Conservation (phyloP, 352 stramenopile species). For the Peronospora tabacina region DNA sequence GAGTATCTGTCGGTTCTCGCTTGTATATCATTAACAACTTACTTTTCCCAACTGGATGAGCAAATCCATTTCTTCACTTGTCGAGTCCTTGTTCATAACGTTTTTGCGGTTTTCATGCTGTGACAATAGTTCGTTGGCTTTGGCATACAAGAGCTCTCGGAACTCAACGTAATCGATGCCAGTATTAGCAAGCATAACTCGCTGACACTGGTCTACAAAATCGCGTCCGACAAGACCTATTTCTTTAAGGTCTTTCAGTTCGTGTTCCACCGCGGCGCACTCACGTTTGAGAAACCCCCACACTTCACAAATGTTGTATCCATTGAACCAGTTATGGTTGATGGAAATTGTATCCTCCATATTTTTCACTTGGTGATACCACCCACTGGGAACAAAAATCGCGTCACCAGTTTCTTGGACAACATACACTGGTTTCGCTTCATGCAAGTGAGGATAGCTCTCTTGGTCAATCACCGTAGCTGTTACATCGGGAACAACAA, state of each 20-base stretch:
- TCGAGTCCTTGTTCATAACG: not conserved
- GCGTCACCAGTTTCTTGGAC: constrained; percentile 63
- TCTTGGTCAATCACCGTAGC: constrained; percentile 34
- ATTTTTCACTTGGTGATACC: constrained; percentile 94
- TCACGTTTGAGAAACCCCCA: constrained; percentile 71
- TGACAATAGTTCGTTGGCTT: constrained; percentile 31
- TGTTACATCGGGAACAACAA: constrained; percentile 47
- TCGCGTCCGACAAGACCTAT: constrained; percentile 44
- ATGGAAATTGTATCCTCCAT: constrained; percentile 90
- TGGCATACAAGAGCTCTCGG: constrained; percentile 42
- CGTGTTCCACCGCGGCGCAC: constrained; percentile 45
- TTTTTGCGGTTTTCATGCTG: not conserved
- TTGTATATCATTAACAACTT: constrained; percentile 5
- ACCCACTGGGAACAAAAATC: constrained; percentile 95
- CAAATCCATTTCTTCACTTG: constrained; percentile 8
- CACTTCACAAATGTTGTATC: constrained; percentile 54
- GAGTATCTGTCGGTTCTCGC: not conserved
- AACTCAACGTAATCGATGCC: constrained; percentile 76
- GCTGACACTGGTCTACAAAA: constrained; percentile 61
- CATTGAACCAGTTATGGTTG: constrained; percentile 98
- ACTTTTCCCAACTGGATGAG: constrained; percentile 24
- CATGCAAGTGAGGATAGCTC: constrained; percentile 46
- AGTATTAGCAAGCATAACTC: constrained; percentile 71
- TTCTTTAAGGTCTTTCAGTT: constrained; percentile 58
- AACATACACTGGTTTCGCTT: constrained; percentile 40